Conservation (phyloP, 208 protist species). For the Jaenimonas drosophilae region DNA sequence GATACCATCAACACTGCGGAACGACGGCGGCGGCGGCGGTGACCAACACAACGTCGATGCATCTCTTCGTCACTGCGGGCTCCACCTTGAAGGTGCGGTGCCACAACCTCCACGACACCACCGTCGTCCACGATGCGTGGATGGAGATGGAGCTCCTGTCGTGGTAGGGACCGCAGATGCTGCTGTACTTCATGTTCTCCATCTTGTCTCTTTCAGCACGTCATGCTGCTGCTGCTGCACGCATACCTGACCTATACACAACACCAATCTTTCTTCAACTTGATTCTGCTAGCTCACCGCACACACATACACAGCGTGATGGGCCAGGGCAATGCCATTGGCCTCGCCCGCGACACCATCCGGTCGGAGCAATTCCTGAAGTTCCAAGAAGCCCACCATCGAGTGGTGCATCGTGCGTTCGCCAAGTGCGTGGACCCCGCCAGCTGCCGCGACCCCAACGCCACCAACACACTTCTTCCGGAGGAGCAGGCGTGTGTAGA, state of each 20-base stretch:
- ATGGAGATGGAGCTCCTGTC: slow-evolving; percentile 44
- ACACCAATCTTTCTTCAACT: neutral
- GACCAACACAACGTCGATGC: slow-evolving; percentile 35
- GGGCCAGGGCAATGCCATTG: slow-evolving; percentile 52
- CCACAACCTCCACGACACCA: slow-evolving; percentile 13
- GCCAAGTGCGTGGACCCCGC: slow-evolving; percentile 65
- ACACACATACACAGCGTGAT: slow-evolving; percentile 10
- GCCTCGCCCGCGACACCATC: slow-evolving; percentile 54
- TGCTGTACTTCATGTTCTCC: neutral
- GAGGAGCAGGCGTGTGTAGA: slow-evolving; percentile 72
- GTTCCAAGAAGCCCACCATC: slow-evolving; percentile 48
- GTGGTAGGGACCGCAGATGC: no score
- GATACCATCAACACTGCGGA: no score
- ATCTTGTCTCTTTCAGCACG: neutral
- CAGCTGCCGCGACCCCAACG: slow-evolving; percentile 28
- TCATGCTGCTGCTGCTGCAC: no score
- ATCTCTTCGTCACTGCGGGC: slow-evolving; percentile 27
- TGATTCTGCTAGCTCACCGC: neutral
- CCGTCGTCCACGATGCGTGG: slow-evolving; percentile 27
- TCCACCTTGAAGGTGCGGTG: slow-evolving; percentile 32
- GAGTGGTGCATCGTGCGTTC: slow-evolving; percentile 49
- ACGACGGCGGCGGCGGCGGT: no score
- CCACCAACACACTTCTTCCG: slow-evolving; percentile 13
- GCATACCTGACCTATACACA: neutral
- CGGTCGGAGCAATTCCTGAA: slow-evolving; percentile 57